phyloP scores from a whole-genome alignment of 108 stramenopile species.

The Pseudonitzschia multistriata region DNA sequence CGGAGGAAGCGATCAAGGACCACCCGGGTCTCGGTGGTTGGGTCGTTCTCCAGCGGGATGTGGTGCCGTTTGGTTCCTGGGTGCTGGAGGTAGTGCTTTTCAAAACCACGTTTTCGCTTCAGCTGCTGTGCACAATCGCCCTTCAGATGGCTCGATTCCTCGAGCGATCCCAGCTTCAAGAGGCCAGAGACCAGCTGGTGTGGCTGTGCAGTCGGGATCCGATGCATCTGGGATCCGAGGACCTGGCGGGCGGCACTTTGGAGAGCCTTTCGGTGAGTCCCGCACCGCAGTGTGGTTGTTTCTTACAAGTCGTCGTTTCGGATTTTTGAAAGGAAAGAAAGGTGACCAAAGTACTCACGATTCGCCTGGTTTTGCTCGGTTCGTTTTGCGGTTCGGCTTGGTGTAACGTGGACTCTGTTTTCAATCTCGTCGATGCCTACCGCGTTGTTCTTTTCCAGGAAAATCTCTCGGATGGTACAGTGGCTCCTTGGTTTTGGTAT shows the following conservation, averaged over 20 bases:
- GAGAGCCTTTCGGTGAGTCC: slow-evolving; percentile 29
- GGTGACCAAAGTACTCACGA: slow-evolving; percentile 1
- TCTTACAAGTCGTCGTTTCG: not conserved
- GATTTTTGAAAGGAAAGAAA: not conserved
- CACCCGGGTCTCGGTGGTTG: not conserved
- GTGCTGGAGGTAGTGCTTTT: slow-evolving; percentile 31
- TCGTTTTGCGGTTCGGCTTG: too few relatives aligned
- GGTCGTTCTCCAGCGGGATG: not conserved
- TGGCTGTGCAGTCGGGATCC: slow-evolving; percentile 61
- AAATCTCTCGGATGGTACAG: slow-evolving; percentile 48
- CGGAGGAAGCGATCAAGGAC: not conserved
- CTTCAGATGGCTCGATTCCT: slow-evolving; percentile 52
- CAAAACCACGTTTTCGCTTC: slow-evolving; percentile 42
- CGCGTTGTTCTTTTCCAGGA: slow-evolving; percentile 17
- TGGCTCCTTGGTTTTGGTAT: slow-evolving; percentile 52
- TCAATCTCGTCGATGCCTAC: too few relatives aligned
- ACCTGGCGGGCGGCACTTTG: slow-evolving; percentile 38
- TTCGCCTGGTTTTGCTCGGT: not conserved
- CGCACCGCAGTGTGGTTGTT: too few relatives aligned
- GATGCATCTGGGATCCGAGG: slow-evolving; percentile 29
- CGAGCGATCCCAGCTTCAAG: slow-evolving; percentile 39
- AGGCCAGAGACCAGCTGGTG: slow-evolving; percentile 39
- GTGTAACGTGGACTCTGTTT: too few relatives aligned
- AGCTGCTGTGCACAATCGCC: slow-evolving; percentile 38
- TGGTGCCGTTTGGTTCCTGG: slow-evolving; percentile 23